A percentile compares a stretch with the other conserved stretches of the same genome.
Conservation (phyloP, 148 eudicot species). For the Rhododendron williamsianum region DNA sequence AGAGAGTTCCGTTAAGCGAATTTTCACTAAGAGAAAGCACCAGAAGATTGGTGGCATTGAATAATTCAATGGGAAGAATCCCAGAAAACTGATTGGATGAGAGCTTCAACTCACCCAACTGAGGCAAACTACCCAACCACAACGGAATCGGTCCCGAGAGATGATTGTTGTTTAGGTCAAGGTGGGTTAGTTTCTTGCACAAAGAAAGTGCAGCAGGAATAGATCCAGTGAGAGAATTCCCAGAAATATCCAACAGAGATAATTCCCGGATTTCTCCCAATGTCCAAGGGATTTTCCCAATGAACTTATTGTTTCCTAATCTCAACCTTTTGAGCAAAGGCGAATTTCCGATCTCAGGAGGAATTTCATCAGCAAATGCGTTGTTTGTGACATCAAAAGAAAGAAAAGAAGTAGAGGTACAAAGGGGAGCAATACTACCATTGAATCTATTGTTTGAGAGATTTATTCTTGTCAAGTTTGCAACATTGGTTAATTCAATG, state of each 20-base stretch:
- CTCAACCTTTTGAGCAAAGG: slow-evolving; percentile 66
- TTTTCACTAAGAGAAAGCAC: slow-evolving; percentile 64
- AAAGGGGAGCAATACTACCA: slow-evolving; percentile 73
- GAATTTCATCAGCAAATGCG: slow-evolving; percentile 69
- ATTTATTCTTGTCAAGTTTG: slow-evolving; percentile 75
- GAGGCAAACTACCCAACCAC: slow-evolving; percentile 79
- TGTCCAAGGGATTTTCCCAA: slow-evolving; percentile 69
- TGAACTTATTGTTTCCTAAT: slow-evolving; percentile 63
- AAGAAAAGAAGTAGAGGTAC: slow-evolving; percentile 61
- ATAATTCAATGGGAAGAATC: slow-evolving; percentile 58
- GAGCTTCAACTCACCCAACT: slow-evolving; percentile 81
- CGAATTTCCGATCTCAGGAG: slow-evolving; percentile 55
- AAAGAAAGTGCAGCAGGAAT: slow-evolving; percentile 61
- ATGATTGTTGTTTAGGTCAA: slow-evolving; percentile 70
- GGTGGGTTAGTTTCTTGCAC: slow-evolving; percentile 63
- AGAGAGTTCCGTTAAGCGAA: slow-evolving; percentile 55
- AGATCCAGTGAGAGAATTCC: slow-evolving; percentile 60
- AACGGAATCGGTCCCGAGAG: slow-evolving; percentile 67
- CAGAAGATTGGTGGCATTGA: slow-evolving; percentile 71
- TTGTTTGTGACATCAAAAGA: slow-evolving; percentile 90
- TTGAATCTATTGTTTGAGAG: slow-evolving; percentile 70
- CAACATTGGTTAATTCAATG: slow-evolving; percentile 38
- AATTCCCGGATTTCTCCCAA: slow-evolving; percentile 49
- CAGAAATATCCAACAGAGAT: slow-evolving; percentile 68
- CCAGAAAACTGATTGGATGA: slow-evolving; percentile 68